A percentile compares a stretch with the other conserved stretches of the same genome.
phyloP scores from a whole-genome alignment of 2,329 filamentous ascomycete genomes.

The Colletotrichum phormii region DNA sequence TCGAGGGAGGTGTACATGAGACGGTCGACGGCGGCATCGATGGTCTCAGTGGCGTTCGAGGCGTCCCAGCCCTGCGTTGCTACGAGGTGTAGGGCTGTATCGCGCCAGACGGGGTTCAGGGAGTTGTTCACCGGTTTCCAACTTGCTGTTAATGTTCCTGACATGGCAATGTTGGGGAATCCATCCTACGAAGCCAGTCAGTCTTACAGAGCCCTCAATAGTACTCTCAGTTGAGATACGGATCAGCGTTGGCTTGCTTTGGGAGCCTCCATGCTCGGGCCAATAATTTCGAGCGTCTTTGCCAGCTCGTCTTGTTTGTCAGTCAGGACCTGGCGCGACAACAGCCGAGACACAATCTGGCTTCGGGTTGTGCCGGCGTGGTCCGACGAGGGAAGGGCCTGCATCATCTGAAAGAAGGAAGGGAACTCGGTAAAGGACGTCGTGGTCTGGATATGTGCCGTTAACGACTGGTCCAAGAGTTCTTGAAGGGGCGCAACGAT shows the following conservation, averaged over 20 bases:
- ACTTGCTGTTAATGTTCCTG: neutral
- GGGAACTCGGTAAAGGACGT: neutral
- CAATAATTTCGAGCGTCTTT: neutral
- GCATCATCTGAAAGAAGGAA: too few species aligned
- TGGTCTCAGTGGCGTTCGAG: too few species aligned
- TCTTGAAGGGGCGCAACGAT: neutral
- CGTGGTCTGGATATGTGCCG: neutral
- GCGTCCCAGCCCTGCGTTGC: neutral
- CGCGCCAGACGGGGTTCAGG: slow-evolving; percentile 13
- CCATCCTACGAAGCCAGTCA: neutral
- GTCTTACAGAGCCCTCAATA: neutral
- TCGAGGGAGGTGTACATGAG: neutral
- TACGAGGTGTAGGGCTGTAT: slow-evolving; percentile 7
- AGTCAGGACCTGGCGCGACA: neutral
- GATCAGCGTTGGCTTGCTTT: neutral
- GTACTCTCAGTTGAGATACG: too few species aligned
- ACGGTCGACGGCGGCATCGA: neutral
- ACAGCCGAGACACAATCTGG: neutral
- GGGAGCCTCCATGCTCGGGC: neutral
- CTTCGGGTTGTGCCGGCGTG: neutral
- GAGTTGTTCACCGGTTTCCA: neutral
- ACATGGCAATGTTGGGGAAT: neutral
- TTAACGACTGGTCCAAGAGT: neutral
- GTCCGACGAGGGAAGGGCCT: neutral
- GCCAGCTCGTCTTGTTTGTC: neutral